Evolutionary conservation across 305 asterid genomes (phyloP).

Genomic region (Fraxinus angustifolia): DNA sequence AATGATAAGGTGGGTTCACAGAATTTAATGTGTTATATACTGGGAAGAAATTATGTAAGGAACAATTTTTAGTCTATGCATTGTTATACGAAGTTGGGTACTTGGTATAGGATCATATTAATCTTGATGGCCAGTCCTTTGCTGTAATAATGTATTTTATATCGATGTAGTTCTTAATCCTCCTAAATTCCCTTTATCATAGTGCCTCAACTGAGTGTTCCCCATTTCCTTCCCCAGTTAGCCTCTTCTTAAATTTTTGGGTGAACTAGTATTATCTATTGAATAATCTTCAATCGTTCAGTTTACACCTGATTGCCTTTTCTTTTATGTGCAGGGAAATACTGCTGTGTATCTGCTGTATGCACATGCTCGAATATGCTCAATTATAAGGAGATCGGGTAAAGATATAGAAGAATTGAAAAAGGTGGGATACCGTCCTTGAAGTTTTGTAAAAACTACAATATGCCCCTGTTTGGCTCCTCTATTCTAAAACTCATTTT

Average conservation of each 20-base stretch:
- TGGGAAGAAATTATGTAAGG: not conserved
- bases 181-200: not conserved
- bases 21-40: not conserved
- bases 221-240: not conserved
- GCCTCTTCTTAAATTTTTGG: not conserved
- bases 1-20: conserved; percentile 66
- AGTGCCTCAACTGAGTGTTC: not conserved
- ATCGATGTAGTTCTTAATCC: not conserved
- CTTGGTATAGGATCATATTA: not conserved
- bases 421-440: conserved; percentile 36
- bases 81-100: not conserved
- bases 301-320: conserved; percentile 11
- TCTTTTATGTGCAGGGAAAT: conserved; percentile 63
- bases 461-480: not conserved
- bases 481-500: not conserved
- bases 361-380: conserved; percentile 98
- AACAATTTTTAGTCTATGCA: not conserved
- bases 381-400: conserved; percentile 84
- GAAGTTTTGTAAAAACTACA: not conserved
- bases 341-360: conserved; percentile 91
- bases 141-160: not conserved
- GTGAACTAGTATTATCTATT: not conserved
- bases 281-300: conserved; percentile 10
- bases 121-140: not conserved
- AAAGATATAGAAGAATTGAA: conserved; percentile 71